A percentile compares a stretch with the other conserved stretches of the same genome.
Evolutionary conservation across 306 rosid species (phyloP).

Genomic region (Acacia crassicarpa): DNA sequence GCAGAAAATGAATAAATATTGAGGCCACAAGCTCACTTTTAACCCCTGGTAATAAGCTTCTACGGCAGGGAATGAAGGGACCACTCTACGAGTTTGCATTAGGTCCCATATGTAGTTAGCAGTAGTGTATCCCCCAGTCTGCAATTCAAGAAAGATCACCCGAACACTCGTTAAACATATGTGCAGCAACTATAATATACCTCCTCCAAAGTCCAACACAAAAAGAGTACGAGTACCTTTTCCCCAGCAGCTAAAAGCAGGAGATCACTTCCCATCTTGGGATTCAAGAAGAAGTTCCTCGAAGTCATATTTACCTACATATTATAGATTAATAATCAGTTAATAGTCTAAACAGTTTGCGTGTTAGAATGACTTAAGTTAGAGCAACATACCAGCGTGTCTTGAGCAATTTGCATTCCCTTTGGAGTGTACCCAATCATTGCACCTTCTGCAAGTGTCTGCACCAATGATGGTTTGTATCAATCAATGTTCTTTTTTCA

Average conservation of each 20-base stretch:
- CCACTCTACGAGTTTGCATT: conserved; percentile 59
- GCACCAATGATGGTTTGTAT: conserved; percentile 38
- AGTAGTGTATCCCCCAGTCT: conserved; percentile 87
- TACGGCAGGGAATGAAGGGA: conserved; percentile 55
- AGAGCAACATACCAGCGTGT: conserved; percentile 57
- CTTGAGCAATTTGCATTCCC: conserved; percentile 92
- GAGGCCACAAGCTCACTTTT: conserved; percentile 62
- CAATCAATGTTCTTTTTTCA: conserved; percentile 20
- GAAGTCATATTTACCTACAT: conserved; percentile 64
- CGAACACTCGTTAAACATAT: conserved; percentile 7
- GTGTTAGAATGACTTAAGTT: conserved; percentile 21
- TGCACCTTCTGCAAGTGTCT: conserved; percentile 89
- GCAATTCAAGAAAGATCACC: conserved; percentile 25
- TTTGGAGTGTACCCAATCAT: conserved; percentile 83
- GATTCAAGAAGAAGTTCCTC: conserved; percentile 55
- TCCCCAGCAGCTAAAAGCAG: conserved; percentile 81
- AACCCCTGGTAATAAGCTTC: conserved; percentile 86
- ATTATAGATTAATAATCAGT: conserved; percentile 11
- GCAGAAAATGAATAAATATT: conserved; percentile 7
- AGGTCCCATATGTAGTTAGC: conserved; percentile 95
- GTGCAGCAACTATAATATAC: not conserved
- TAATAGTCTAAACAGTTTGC: conserved; percentile 12
- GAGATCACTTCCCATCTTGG: conserved; percentile 61
- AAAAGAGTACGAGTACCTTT: conserved; percentile 56
- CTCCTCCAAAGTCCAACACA: conserved; percentile 6